These are phyloP conservation scores for Clarkia xantiana DNA, from an alignment of 345 rosid genomes.

Conservation along the genomic window DNA sequence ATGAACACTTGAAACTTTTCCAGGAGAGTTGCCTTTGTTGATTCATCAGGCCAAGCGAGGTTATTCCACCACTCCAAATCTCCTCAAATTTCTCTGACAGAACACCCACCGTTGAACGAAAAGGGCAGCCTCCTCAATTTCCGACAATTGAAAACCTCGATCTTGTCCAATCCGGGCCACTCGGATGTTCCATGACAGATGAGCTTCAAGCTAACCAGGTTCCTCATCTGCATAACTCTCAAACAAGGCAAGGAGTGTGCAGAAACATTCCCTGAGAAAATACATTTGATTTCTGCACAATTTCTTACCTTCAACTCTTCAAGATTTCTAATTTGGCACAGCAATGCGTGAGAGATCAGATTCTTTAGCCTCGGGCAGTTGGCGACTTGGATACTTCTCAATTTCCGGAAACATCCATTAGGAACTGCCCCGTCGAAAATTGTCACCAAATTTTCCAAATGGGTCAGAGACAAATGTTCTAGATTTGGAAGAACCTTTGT, in stretches of 20 bases:
- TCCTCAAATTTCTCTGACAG: slow-evolving; percentile 14
- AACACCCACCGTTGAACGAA: slow-evolving; percentile 5
- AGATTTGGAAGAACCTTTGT: slow-evolving; percentile 14
- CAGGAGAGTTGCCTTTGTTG: slow-evolving; percentile 8
- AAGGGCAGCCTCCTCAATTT: slow-evolving; percentile 16
- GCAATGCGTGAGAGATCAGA: slow-evolving; percentile 15
- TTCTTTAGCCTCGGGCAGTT: slow-evolving; percentile 15
- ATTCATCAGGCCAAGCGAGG: slow-evolving; percentile 7
- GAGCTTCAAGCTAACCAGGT: slow-evolving; percentile 11
- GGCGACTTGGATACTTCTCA: slow-evolving; percentile 14
- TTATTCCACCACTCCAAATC: slow-evolving; percentile 13
- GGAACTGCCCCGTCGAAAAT: slow-evolving; percentile 15
- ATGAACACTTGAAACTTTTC: slow-evolving; percentile 10
- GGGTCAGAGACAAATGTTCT: slow-evolving; percentile 14
- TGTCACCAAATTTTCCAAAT: slow-evolving; percentile 8
- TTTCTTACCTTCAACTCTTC: slow-evolving; percentile 16
- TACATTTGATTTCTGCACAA: slow-evolving; percentile 11
- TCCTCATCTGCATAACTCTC: slow-evolving; percentile 16
- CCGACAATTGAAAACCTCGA: slow-evolving; percentile 20
- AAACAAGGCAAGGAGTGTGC: slow-evolving; percentile 9
- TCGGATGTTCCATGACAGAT: slow-evolving; percentile 10
- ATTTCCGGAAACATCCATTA: slow-evolving; percentile 14
- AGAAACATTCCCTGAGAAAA: slow-evolving; percentile 9
- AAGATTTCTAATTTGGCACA: slow-evolving; percentile 15
- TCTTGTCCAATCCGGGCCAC: slow-evolving; percentile 12